phyloP scores from a whole-genome alignment of 1,139 yeast genomes.

The Sugiyamaella neomexicana region DNA sequence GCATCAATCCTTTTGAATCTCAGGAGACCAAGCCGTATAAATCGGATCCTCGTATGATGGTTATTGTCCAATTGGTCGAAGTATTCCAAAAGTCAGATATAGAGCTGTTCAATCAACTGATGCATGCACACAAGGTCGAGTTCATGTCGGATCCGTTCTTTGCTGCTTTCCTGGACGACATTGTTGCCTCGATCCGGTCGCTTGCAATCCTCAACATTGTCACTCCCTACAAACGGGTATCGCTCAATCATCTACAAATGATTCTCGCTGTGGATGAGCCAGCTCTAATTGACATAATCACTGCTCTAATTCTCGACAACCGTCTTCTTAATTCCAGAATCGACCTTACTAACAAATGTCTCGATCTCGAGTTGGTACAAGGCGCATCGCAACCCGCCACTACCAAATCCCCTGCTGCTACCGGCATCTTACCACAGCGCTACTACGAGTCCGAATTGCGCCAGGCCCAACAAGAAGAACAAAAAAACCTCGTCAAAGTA shows the following conservation, averaged over 20 bases:
- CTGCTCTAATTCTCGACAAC: conserved; percentile 50
- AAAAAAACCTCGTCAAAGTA: conserved; percentile 13
- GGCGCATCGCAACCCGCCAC: background rate
- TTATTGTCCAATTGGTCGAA: conserved; percentile 43
- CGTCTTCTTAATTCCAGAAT: conserved; percentile 47
- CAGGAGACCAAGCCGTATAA: conserved; percentile 50
- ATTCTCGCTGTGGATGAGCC: conserved; percentile 32
- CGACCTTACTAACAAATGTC: conserved; percentile 38
- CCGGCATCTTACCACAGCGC: conserved; percentile 4
- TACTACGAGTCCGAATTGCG: conserved; percentile 12
- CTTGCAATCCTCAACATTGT: conserved; percentile 42
- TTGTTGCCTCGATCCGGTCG: conserved; percentile 39
- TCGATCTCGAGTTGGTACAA: conserved; percentile 21
- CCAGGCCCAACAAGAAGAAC: conserved; percentile 14
- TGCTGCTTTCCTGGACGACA: conserved; percentile 36
- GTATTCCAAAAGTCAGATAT: conserved; percentile 44
- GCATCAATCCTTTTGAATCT: conserved; percentile 63
- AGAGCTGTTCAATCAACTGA: conserved; percentile 39
- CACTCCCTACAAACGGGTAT: conserved; percentile 44
- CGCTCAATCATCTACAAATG: conserved; percentile 38
- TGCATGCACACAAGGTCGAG: conserved; percentile 34
- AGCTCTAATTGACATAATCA: conserved; percentile 45
- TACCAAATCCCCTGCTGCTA: background rate
- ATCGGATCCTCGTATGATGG: conserved; percentile 42
- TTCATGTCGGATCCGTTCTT: conserved; percentile 35